These are phyloP conservation scores for Wilcoxina mikolae DNA, from an alignment of 495 filamentous ascomycete species.

Conservation along the genomic window DNA sequence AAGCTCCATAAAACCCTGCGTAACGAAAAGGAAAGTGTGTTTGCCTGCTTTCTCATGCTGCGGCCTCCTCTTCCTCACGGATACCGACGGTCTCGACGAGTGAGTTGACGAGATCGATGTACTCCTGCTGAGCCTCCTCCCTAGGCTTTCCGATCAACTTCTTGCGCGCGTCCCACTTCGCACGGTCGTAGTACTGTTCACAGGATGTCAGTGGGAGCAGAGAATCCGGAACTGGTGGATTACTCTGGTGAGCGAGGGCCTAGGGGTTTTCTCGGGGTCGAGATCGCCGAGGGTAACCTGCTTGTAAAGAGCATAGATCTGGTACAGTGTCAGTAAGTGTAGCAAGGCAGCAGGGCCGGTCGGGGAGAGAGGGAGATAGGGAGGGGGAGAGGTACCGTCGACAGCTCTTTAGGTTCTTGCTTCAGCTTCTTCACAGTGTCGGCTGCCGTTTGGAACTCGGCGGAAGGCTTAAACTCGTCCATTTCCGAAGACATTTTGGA, in stretches of 20 bases:
- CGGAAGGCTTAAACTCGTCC: too few relatives aligned
- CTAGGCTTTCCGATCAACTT: neutral
- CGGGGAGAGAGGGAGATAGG: too few relatives aligned
- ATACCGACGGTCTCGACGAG: neutral
- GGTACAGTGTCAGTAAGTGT: too few relatives aligned
- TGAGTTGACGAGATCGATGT: neutral
- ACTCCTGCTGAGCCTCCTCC: neutral
- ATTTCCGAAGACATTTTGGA: too few relatives aligned
- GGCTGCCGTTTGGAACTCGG: too few relatives aligned
- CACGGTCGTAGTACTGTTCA: neutral
- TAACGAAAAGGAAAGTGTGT: neutral
- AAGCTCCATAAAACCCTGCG: too few relatives aligned
- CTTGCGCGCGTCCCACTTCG: neutral
- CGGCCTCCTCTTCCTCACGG: neutral
- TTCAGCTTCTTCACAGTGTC: too few relatives aligned
- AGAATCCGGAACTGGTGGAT: neutral
- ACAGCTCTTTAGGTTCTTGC: too few relatives aligned
- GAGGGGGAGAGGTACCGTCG: too few relatives aligned
- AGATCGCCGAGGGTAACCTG: conserved; percentile 3
- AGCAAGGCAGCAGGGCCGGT: too few relatives aligned
- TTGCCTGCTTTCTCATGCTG: neutral
- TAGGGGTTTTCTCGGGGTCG: neutral
- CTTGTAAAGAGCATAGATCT: conserved; percentile 2
- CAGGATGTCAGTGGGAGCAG: neutral
- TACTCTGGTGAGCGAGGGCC: neutral